These are phyloP conservation scores for Penicillium aurantiogriseum DNA, from an alignment of 2,329 filamentous ascomycete genomes.

Conservation along the genomic window DNA sequence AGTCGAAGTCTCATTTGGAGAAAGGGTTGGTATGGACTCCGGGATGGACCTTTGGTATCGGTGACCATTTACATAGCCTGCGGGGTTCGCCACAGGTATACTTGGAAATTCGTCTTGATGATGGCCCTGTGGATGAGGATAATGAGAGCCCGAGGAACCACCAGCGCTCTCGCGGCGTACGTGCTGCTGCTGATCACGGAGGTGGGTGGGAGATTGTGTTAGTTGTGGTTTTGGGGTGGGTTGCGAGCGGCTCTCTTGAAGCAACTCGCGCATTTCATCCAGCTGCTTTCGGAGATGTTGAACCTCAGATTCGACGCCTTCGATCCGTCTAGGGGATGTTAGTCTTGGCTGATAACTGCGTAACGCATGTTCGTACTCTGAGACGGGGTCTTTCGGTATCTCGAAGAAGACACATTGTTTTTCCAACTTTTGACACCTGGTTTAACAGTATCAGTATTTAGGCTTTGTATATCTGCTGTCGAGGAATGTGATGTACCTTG, in stretches of 20 bases:
- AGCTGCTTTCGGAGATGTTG: constrained; percentile 30
- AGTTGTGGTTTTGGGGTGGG: background rate
- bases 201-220: constrained; percentile 4
- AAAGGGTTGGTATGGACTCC: constrained; percentile 1
- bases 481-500: constrained; percentile 25
- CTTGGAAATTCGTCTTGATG: background rate
- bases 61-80: constrained; percentile 1
- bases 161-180: constrained; percentile 3
- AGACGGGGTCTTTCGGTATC: constrained; percentile 31
- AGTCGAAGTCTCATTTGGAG: constrained; percentile 9
- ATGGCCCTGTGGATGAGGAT: background rate
- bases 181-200: constrained; percentile 1
- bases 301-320: constrained; percentile 36
- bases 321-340: constrained; percentile 28
- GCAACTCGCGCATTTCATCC: constrained; percentile 24
- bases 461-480: background rate
- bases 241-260: constrained; percentile 13
- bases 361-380: constrained; percentile 23
- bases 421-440: constrained; percentile 32
- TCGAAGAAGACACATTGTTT: constrained; percentile 41
- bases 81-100: background rate
- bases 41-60: constrained; percentile 7
- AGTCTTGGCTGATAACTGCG: background rate
- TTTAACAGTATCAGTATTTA: background rate
- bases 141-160: constrained; percentile 9